These are phyloP conservation scores for Agaricus subrufescens DNA, from an alignment of 768 basidiomycete species.

Conservation along the genomic window DNA sequence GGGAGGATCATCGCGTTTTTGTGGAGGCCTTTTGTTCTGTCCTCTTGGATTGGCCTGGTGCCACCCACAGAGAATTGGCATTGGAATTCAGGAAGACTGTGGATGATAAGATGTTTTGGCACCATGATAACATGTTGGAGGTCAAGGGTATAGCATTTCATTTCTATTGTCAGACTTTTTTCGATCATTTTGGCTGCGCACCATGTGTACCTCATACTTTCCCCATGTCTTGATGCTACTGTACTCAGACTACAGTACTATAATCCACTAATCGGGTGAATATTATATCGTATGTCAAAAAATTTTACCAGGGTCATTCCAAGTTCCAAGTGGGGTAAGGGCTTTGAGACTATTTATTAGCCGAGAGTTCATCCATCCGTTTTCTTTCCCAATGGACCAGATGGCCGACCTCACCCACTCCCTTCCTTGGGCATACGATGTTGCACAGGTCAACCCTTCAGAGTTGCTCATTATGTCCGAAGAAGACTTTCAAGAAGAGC, in stretches of 20 bases:
- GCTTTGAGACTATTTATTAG: too few relatives aligned
- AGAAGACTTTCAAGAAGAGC: not conserved
- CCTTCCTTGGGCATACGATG: not conserved
- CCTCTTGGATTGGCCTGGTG: not conserved
- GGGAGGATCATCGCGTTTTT: not conserved
- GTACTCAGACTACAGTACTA: not conserved
- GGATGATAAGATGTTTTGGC: not conserved
- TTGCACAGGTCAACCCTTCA: not conserved
- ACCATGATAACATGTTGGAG: too few relatives aligned
- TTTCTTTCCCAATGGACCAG: not conserved
- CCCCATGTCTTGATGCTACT: not conserved
- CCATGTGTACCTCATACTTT: not conserved
- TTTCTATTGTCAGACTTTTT: not conserved
- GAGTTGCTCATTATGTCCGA: not conserved
- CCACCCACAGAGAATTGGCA: not conserved
- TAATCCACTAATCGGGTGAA: too few relatives aligned
- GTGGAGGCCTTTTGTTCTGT: constrained; percentile 5
- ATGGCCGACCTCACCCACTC: not conserved
- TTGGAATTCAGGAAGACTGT: not conserved
- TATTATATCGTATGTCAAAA: too few relatives aligned
- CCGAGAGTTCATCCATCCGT: not conserved
- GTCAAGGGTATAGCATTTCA: not conserved
- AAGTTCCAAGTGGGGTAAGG: not conserved
- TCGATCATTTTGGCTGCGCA: not conserved
- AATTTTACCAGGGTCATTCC: too few relatives aligned